Evolutionary conservation across 495 filamentous ascomycete genomes (phyloP).

Genomic region (Amniculicola lignicola): DNA sequence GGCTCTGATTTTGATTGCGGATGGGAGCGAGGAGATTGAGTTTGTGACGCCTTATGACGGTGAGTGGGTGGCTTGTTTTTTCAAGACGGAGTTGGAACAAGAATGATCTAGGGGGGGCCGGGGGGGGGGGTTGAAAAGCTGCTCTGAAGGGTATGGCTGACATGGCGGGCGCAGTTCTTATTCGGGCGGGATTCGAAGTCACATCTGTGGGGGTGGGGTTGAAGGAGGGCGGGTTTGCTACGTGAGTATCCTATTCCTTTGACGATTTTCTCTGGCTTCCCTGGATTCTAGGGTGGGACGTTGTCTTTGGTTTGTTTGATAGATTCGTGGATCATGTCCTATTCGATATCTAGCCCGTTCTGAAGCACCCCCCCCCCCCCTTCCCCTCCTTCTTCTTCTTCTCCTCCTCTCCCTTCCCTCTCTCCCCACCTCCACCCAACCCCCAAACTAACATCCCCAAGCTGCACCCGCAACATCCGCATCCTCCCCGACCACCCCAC

Average conservation of each 20-base stretch:
- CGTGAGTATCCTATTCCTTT: conserved; percentile 21
- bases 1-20: conserved; percentile 37
- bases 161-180: conserved; percentile 21
- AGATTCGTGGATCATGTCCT: too few species aligned
- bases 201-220: conserved; percentile 35
- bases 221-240: conserved; percentile 25
- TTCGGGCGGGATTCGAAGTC: conserved; percentile 36
- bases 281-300: too few species aligned
- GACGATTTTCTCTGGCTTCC: too few species aligned
- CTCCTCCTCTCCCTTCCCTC: not conserved
- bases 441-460: not conserved
- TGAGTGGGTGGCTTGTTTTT: not conserved
- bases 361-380: not conserved
- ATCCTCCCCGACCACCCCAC: conserved; percentile 33
- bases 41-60: conserved; percentile 41
- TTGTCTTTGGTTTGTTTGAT: too few species aligned
- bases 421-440: not conserved
- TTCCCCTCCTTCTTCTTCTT: not conserved
- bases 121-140: not conserved
- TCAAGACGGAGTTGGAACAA: not conserved
- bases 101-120: too few species aligned
- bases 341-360: too few species aligned
- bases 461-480: conserved; percentile 32
- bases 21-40: conserved; percentile 40
- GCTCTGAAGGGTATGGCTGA: not conserved